Conservation (phyloP, 73 alveolate species). For the Paramecium sexaurelia region DNA sequence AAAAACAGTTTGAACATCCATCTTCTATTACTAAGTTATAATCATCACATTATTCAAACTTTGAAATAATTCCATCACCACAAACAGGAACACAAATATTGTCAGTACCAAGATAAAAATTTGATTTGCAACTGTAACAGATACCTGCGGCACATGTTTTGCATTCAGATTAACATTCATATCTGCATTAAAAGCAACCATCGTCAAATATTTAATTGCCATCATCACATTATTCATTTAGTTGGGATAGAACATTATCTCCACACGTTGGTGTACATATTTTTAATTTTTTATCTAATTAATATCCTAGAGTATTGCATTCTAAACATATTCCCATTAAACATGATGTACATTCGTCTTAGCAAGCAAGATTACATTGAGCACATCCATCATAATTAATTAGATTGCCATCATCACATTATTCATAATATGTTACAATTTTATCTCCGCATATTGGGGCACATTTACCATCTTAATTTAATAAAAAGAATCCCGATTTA, state of each 20-base stretch:
- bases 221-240: constrained; percentile 5
- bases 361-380: background rate
- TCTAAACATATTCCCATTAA: background rate
- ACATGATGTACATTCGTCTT: background rate
- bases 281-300: background rate
- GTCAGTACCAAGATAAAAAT: background rate
- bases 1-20: constrained; percentile 73
- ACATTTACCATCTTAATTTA: background rate
- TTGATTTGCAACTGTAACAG: background rate
- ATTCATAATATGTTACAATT: background rate
- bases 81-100: background rate
- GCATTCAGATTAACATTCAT: background rate
- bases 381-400: background rate
- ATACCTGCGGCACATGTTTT: background rate
- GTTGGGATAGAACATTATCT: background rate
- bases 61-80: background rate
- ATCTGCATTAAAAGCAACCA: background rate
- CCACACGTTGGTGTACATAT: constrained; percentile 66
- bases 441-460: background rate
- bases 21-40: constrained; percentile 71
- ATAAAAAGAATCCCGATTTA: background rate
- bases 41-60: constrained; percentile 75
- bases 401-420: background rate
- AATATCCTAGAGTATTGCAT: background rate
- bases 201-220: background rate